Conservation (phyloP, 257 asterid genomes). For the Forsythia viridissima region DNA sequence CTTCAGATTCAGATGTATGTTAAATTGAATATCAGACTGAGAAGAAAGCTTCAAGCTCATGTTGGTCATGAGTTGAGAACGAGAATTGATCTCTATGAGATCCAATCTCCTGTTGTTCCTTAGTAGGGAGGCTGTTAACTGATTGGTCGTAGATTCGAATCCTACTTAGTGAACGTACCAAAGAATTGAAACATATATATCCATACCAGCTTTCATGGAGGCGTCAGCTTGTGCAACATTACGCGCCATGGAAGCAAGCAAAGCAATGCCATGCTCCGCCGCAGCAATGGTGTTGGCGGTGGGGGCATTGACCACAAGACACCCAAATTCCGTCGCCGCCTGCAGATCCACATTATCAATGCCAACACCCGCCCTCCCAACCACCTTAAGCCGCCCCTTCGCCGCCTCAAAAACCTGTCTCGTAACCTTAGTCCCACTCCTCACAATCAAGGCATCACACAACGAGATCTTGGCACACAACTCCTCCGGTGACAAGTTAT, state of each 20-base stretch:
- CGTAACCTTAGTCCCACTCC: constrained; percentile 93
- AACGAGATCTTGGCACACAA: constrained; percentile 63
- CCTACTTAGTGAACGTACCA: constrained; percentile 1
- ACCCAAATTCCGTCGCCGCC: constrained; percentile 90
- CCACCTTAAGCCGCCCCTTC: constrained; percentile 77
- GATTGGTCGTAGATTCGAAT: neutral
- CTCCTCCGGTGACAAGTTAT: constrained; percentile 67
- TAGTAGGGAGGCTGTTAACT: no score
- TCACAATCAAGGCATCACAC: constrained; percentile 78
- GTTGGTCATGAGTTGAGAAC: no score
- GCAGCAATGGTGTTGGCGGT: constrained; percentile 96
- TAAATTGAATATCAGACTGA: neutral
- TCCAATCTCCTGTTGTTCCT: no score
- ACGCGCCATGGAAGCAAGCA: constrained; percentile 82
- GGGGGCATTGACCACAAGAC: constrained; percentile 94
- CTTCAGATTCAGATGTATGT: neutral
- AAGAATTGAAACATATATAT: neutral
- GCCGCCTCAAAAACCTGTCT: constrained; percentile 89
- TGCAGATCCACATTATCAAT: constrained; percentile 95
- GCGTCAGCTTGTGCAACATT: constrained; percentile 95
- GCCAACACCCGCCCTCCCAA: constrained; percentile 94
- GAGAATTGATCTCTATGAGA: no score
- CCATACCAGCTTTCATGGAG: constrained; percentile 84
- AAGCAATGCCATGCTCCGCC: constrained; percentile 88
- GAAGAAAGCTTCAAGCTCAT: no score